Base-by-base conservation (phyloP, 768 basidiomycete genomes). In the Mrakia blollopis region DNA sequence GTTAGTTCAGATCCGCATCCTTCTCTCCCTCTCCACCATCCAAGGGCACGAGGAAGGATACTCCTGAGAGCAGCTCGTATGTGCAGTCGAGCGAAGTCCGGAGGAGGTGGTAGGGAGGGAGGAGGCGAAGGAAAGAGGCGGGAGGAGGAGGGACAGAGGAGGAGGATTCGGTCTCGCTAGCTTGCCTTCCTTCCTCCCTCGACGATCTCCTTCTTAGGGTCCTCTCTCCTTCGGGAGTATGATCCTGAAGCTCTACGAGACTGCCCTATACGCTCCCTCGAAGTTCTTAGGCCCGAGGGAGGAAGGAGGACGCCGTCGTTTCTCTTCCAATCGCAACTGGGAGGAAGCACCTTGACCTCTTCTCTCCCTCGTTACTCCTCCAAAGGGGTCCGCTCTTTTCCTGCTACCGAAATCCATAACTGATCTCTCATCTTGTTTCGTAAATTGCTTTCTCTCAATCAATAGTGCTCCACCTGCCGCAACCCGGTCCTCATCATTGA, bases 391-490 rank as follows among this genome's bases (percentile, higher is more conserved):
- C 16, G 37, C 63, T 35, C 28, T 9, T 30, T 30, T 28, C 32
- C 30, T 37, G 30, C 30, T 37, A 13, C 37, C 21, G 44, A 1
- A 13, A 44, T 44, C 44, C 44, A 44, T 44, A 18, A 41, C 62
- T 65, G 44, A 32, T 54, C 63, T 63, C 47, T 50, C 47, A 50
- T 50, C 32, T 23, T n/a, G 8, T n/a, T 25, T 37, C 39, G 6
- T 39, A 6, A 14, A 32, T 25, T 52, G 30, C 39, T 41, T 25
- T n/a, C 47, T 50, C 10, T n/a, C 68, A 76, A n/a, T n/a, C n/a
- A n/a, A n/a, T n/a, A n/a, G 75, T 76, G 75, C 75, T 76, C 75
- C 23, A 76, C 68, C 30, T 76, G 75, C 69, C 65, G 62, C n/a
- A 60, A 37, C 3, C 52, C 65, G 9, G 69, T 76, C 54, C 37